A percentile compares a stretch with the other conserved stretches of the same genome.
phyloP scores from a whole-genome alignment of 176 grass and related monocot genomes.

The Raddia distichophylla region DNA sequence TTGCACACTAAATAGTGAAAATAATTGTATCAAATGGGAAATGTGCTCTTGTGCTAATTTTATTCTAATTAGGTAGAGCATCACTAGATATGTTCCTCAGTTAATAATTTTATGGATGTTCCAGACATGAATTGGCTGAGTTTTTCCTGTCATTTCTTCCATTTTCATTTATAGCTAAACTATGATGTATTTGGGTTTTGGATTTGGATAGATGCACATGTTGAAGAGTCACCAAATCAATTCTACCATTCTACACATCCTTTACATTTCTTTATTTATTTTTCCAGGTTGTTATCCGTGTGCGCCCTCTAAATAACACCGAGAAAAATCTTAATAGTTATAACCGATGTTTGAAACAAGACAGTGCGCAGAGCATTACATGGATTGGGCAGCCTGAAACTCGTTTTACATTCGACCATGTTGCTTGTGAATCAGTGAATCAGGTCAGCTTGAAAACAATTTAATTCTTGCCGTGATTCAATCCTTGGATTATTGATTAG shows the following conservation, averaged over 20 bases:
- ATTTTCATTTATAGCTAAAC: background rate
- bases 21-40: slow-evolving; percentile 4
- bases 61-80: background rate
- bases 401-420: slow-evolving; percentile 90
- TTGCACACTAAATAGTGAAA: background rate
- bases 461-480: slow-evolving; percentile 26
- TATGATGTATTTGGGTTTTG: background rate
- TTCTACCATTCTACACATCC: slow-evolving; percentile 15
- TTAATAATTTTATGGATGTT: background rate
- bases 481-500: slow-evolving; percentile 33
- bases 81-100: background rate
- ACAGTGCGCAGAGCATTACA: slow-evolving; percentile 74
- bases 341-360: slow-evolving; percentile 90
- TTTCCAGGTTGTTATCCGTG: slow-evolving; percentile 86
- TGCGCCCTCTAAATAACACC: slow-evolving; percentile 71
- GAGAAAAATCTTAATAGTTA: slow-evolving; percentile 69
- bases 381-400: slow-evolving; percentile 94
- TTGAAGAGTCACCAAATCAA: slow-evolving; percentile 19
- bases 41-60: background rate
- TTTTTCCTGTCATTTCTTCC: background rate
- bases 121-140: background rate
- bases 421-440: slow-evolving; percentile 89
- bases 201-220: background rate
- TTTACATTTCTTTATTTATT: slow-evolving; percentile 34
- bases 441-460: slow-evolving; percentile 59